Percentiles rank a stretch among this genome's conserved stretches.
Conservation (phyloP, 2,329 filamentous ascomycete genomes). For the Coniella vitis region DNA sequence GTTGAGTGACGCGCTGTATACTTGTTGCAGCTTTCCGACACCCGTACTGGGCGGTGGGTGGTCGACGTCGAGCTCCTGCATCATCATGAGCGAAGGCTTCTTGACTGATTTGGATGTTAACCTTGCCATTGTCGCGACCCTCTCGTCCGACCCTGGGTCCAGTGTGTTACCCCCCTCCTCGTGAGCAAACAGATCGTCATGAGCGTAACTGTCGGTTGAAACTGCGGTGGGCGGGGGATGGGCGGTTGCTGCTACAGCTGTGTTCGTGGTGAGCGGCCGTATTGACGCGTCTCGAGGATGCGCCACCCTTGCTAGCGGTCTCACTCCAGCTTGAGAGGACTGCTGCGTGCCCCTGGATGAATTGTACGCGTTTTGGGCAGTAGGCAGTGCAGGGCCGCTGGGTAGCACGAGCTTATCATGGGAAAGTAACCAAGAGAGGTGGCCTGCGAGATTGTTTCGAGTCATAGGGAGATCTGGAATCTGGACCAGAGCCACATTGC, state of each 20-base stretch:
- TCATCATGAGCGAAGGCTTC: conserved; percentile 37
- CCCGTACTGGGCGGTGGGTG: conserved; percentile 30
- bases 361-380: conserved; percentile 22
- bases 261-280: background rate
- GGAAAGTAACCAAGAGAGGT: conserved; percentile 51
- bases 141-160: conserved; percentile 14
- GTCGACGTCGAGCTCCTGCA: conserved; percentile 21
- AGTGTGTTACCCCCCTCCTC: background rate
- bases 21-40: conserved; percentile 25
- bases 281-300: conserved; percentile 4
- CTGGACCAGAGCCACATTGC: conserved; percentile 23
- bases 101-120: conserved; percentile 38
- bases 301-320: too few species aligned
- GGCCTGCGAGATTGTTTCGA: conserved; percentile 52
- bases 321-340: conserved; percentile 5
- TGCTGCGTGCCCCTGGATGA: conserved; percentile 20
- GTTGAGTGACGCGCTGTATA: conserved; percentile 29
- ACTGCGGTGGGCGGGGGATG: too few species aligned
- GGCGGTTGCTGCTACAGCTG: too few species aligned
- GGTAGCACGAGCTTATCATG: conserved; percentile 35
- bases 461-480: conserved; percentile 44
- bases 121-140: conserved; percentile 35
- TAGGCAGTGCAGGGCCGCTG: conserved; percentile 31
- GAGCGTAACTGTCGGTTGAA: conserved; percentile 15
- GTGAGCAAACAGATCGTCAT: conserved; percentile 11